A percentile compares a stretch with the other conserved stretches of the same genome.
Evolutionary conservation across 1,284 basidiomycete genomes (phyloP).

Genomic region (Sanghuangporus baumii): DNA sequence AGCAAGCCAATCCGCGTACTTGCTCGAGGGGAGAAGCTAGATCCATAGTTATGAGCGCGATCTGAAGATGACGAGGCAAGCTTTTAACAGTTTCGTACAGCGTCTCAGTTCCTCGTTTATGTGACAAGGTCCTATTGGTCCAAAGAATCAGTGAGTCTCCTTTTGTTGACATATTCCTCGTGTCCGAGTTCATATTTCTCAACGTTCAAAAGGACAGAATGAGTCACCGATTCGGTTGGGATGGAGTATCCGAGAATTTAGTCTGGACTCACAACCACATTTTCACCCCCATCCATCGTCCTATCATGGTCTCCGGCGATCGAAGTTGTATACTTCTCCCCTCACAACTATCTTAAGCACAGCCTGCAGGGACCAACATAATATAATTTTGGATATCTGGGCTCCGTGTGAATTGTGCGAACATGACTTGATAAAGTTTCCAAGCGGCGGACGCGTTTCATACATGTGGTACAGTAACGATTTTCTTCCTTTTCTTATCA

Average conservation of each 20-base stretch:
- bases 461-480: not conserved
- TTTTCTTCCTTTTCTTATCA: not conserved
- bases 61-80: not conserved
- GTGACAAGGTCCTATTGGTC: conserved; percentile 3
- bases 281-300: not conserved
- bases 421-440: not conserved
- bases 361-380: not conserved
- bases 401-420: not conserved
- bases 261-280: not conserved
- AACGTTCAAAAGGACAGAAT: not conserved
- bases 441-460: not conserved
- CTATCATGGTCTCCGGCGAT: not conserved
- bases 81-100: not conserved
- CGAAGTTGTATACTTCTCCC: not conserved
- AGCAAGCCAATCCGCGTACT: conserved; percentile 69
- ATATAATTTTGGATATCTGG: not conserved
- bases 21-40: conserved; percentile 75
- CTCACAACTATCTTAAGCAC: not conserved
- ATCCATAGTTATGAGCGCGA: conserved; percentile 28
- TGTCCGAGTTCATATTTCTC: not conserved
- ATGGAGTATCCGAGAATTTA: not conserved
- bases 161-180: not conserved
- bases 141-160: not conserved
- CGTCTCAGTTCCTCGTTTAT: conserved; percentile 2
- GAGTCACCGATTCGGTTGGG: not conserved